A percentile compares a stretch with the other conserved stretches of the same genome.
Conservation (phyloP, 164 flowering plant genomes). For the Berberis vulgaris region DNA sequence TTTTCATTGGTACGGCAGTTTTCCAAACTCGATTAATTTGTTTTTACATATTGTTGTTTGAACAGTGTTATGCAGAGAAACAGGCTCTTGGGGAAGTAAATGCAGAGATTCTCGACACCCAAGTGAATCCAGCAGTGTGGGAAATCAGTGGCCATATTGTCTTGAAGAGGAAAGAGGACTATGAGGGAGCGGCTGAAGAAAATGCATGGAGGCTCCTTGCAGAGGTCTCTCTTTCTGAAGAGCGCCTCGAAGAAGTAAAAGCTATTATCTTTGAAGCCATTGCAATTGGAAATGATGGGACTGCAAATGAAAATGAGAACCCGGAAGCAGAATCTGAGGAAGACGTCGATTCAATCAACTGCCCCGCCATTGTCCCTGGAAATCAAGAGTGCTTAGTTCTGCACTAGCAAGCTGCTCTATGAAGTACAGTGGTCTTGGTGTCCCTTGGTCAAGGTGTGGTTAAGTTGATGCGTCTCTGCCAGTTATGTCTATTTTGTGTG, state of each 20-base stretch:
- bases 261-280: constrained; percentile 52
- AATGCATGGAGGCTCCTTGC: constrained; percentile 74
- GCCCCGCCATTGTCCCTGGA: constrained; percentile 28
- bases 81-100: constrained; percentile 82
- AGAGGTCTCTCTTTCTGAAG: constrained; percentile 75
- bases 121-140: constrained; percentile 90
- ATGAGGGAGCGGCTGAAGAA: constrained; percentile 58
- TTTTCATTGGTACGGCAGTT: no score
- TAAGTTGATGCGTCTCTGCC: no score
- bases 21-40: neutral
- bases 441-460: no score
- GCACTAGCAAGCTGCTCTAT: constrained; percentile 17
- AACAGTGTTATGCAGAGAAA: constrained; percentile 83
- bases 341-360: constrained; percentile 20
- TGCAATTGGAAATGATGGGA: constrained; percentile 13
- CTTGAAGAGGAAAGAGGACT: constrained; percentile 64
- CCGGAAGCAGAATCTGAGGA: constrained; percentile 22
- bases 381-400: constrained; percentile 47
- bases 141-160: constrained; percentile 93
- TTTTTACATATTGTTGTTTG: neutral
- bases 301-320: neutral
- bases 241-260: constrained; percentile 64
- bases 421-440: no score
- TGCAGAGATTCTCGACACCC: constrained; percentile 64
- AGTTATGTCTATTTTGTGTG: no score